Evolutionary conservation across 129 eudicot species (phyloP), one percentile per base, ranked within the genome.

Genomic region (Ambrosia trifida): DNA sequence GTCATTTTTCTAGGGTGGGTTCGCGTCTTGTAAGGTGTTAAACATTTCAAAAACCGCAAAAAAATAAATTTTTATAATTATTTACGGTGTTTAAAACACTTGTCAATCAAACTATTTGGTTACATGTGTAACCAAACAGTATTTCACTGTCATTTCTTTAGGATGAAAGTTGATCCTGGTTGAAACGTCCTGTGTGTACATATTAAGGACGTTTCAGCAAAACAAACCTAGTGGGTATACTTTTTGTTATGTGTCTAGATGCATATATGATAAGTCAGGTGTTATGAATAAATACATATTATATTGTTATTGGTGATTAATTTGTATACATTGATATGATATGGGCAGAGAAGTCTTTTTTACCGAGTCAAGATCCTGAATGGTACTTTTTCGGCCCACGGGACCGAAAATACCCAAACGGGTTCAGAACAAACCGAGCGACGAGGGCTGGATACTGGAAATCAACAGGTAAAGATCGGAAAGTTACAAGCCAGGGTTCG

Each of bases 361-460:
- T 91, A 64, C 97, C 91, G 0, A 90, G 99, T 56, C 76, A 94
- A 77, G 99, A 95, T 70, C 96, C 96, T 0, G 99, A 95, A 59
- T 95, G 99, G 99, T 95, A 95, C 51, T 95, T 95, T 69, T 95
- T 90, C 20, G 99, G 99, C 14, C 97, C 96, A 10, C 77, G 96
- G 63, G 99, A 95, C 80, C 83, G 96, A 14, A 95, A 95, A 73
- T 95, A 95, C 53, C 96, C 95, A 1, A 95, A 95, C 16, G 97
- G 99, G 71, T 90, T 87, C 70, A 86, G 99, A 66, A 91, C 96
- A 54, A 95, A 95, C 73, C 58, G 99, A 72, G 99, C 99, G 8
- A 95, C 99, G 0, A 77, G 96, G 64, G 96, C 95, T 11, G 99
- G 99, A 57, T 95, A 95, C 74, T 95, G 99, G 99, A 95, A 95